Percentiles rank a stretch among this genome's conserved stretches.
These are phyloP conservation scores for Penicillium sp. DNA, from an alignment of 2,329 filamentous ascomycete genomes.

Conservation along the genomic window DNA sequence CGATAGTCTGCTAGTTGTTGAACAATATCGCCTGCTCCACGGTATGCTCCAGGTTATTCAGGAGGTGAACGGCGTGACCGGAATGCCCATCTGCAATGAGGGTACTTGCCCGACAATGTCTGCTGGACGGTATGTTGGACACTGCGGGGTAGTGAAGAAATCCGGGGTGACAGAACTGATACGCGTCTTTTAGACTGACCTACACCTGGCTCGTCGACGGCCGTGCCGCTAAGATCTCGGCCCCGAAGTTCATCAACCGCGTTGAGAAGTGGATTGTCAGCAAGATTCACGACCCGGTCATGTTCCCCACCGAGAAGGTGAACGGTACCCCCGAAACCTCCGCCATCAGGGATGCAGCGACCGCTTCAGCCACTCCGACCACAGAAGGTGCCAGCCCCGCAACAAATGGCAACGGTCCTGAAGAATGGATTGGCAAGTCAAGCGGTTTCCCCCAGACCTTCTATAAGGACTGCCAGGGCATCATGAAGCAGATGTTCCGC, in stretches of 20 bases:
- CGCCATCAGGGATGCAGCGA: slow-evolving; percentile 55
- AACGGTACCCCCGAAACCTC: slow-evolving; percentile 59
- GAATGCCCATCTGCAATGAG: slow-evolving; percentile 77
- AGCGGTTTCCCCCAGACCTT: slow-evolving; percentile 92
- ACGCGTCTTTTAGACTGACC: slow-evolving; percentile 64
- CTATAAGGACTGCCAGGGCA: slow-evolving; percentile 83
- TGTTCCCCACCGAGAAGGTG: slow-evolving; percentile 85
- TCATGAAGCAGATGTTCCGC: slow-evolving; percentile 98
- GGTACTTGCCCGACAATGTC: slow-evolving; percentile 88
- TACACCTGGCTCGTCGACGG: slow-evolving; percentile 95
- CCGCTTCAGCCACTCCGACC: slow-evolving; percentile 32
- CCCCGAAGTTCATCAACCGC: slow-evolving; percentile 88
- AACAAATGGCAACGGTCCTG: slow-evolving; percentile 56
- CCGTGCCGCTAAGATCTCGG: slow-evolving; percentile 86
- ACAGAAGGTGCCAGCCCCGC: slow-evolving; percentile 47
- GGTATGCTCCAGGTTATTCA: slow-evolving; percentile 88
- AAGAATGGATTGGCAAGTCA: slow-evolving; percentile 84
- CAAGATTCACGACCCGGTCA: slow-evolving; percentile 85
- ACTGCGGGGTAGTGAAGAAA: slow-evolving; percentile 13
- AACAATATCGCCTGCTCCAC: slow-evolving; percentile 86
- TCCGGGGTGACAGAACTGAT: slow-evolving; percentile 16
- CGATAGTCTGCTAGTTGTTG: slow-evolving; percentile 65
- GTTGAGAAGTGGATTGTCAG: slow-evolving; percentile 97
- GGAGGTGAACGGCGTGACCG: slow-evolving; percentile 75
- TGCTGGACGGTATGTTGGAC: slow-evolving; percentile 74